Conservation (phyloP, 345 rosid species). For the Turritis glabra region DNA sequence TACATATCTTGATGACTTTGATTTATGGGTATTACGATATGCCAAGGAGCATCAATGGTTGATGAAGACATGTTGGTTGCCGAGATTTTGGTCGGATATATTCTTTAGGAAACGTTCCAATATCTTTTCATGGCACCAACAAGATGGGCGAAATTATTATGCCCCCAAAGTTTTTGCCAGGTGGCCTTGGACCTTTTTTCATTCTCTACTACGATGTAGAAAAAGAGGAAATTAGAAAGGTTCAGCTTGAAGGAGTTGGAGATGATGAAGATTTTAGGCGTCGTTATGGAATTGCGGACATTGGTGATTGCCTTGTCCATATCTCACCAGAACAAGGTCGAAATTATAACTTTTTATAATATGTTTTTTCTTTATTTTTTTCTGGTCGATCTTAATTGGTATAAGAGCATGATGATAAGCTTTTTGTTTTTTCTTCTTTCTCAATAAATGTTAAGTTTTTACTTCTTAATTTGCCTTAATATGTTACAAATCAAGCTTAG, state of each 20-base stretch:
- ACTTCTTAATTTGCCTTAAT: no score
- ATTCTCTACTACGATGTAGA: not conserved
- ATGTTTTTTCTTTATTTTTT: no score
- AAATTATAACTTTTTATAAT: not conserved
- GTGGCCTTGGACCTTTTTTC: not conserved
- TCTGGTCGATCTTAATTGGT: no score
- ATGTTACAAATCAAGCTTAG: no score
- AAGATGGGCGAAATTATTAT: not conserved
- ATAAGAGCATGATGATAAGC: no score
- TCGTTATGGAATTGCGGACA: slow-evolving; percentile 2
- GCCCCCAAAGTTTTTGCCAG: not conserved
- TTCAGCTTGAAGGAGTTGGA: slow-evolving; percentile 6
- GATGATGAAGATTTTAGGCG: slow-evolving; percentile 16
- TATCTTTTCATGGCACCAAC: not conserved
- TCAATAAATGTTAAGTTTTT: no score
- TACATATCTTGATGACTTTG: not conserved
- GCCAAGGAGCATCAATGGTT: not conserved
- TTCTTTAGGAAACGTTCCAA: not conserved
- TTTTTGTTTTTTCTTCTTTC: no score
- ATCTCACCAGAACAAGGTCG: not conserved
- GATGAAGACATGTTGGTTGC: not conserved
- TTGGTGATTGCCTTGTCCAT: not conserved
- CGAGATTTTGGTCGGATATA: not conserved
- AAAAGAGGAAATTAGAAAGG: not conserved
- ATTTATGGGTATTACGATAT: not conserved